Evolutionary conservation across 306 rosid species (phyloP), one percentile per base, ranked within the genome.

Genomic region (Gleditsia sinensis): DNA sequence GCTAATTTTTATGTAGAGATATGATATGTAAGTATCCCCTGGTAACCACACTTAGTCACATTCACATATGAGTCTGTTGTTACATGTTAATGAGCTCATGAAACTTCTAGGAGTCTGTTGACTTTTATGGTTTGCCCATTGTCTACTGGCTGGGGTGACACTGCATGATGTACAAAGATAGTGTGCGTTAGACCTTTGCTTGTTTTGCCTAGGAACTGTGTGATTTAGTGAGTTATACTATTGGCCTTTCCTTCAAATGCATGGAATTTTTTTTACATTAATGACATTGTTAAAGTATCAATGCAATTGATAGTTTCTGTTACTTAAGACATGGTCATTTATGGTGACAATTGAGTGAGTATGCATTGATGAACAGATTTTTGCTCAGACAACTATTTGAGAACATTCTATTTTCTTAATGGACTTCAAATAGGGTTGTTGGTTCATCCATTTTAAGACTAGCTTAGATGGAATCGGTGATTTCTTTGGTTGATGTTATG

Each of bases 401-500:
- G 36, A 64, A 43, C 14, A 6, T 51, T 33, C 60, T 54, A 21
- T 72, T 66, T 54, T 57, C 67, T 14, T 37, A 55, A 69, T 69
- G 68, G 45, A 32, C 12, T 2, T 32, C 24, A 59, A 9, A 5
- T 13, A 49, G 25, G 19, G 54, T 80, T 61, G 68, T 43, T 69
- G 56, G 54, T 75, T 55, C 55, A 23, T 51, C 50, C 55, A 4
- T 49, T 51, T 69, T 48, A 55, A 42, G 49, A 37, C 20, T 34
- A 69, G 65, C 54, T 7, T 68, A 30, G 61, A 69, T 53, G 67
- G 16, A 39, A 53, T 53, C 58, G 33, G 23, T 69, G 53, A 79
- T 74, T 21, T 80, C 34, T 54, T 68, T 61, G 64, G 20, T 58
- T 40, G 45, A 60, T 74, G 75, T 63, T n/a, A 36, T 46, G 56